These are phyloP conservation scores for Mycena latifolia DNA, from an alignment of 768 basidiomycete genomes.

Conservation along the genomic window DNA sequence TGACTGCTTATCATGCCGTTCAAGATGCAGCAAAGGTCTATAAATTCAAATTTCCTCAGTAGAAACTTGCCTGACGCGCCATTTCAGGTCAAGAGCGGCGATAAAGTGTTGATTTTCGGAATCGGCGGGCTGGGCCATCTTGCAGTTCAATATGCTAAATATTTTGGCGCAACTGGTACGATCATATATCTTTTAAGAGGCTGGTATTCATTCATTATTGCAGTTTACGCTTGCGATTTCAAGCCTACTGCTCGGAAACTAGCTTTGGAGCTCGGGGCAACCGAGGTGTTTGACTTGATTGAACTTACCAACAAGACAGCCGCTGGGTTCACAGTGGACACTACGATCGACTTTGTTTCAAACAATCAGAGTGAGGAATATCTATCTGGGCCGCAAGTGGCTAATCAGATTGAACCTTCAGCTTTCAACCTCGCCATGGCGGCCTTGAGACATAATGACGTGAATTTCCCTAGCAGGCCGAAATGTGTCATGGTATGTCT, in stretches of 20 bases:
- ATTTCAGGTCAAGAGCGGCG: not conserved
- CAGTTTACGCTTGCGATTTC: conserved; percentile 40
- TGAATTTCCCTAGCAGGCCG: conserved; percentile 18
- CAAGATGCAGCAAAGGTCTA: conserved; percentile 30
- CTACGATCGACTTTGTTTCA: conserved; percentile 40
- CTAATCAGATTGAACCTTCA: not conserved
- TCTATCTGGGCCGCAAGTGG: not conserved
- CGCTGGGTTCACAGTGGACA: conserved; percentile 36
- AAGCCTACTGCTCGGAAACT: conserved; percentile 37
- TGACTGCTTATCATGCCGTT: conserved; percentile 36
- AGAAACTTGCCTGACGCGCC: not conserved
- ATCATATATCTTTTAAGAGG: not conserved
- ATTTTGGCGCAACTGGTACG: conserved; percentile 39
- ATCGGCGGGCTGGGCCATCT: conserved; percentile 35
- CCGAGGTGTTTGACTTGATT: conserved; percentile 33
- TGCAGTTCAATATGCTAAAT: conserved; percentile 39
- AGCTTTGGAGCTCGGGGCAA: conserved; percentile 38
- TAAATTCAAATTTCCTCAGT: not conserved
- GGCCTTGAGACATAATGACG: conserved; percentile 25
- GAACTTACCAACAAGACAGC: conserved; percentile 31
- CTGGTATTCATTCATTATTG: not conserved
- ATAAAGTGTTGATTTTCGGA: conserved; percentile 34
- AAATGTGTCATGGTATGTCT: conserved; percentile 10
- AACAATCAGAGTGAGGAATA: conserved; percentile 36
- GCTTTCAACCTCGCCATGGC: conserved; percentile 30